Percentiles rank a stretch among this genome's conserved stretches.
These are phyloP conservation scores for Boletus tomentosulus DNA, from an alignment of 768 basidiomycete genomes.

Conservation along the genomic window DNA sequence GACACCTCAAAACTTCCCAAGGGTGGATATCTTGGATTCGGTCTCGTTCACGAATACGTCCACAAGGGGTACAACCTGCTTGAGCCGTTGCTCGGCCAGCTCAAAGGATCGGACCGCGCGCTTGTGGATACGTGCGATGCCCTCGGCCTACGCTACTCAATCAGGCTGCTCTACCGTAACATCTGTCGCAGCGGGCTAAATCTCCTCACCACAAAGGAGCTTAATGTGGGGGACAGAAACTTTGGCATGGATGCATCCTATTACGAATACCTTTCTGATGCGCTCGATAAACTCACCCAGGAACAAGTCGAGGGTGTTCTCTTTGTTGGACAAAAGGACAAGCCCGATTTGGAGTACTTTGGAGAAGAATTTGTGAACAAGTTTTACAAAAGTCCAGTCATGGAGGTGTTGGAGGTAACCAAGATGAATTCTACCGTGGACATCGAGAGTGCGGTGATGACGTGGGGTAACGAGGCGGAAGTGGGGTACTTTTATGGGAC, in stretches of 20 bases:
- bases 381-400: conserved; percentile 2
- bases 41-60: conserved; percentile 14
- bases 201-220: not conserved
- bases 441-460: not conserved
- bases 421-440: conserved; percentile 8
- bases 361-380: not conserved
- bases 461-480: conserved; percentile 3
- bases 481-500: conserved; percentile 10
- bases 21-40: conserved; percentile 8
- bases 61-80: not conserved
- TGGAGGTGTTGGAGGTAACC: conserved; percentile 10
- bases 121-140: conserved; percentile 1
- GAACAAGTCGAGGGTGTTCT: conserved; percentile 5
- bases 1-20: not conserved
- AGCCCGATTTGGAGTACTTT: not conserved
- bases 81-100: not conserved
- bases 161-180: conserved; percentile 1
- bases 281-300: not conserved
- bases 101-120: conserved; percentile 11
- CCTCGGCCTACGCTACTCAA: conserved; percentile 5
- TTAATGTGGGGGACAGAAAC: not conserved
- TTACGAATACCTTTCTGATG: not conserved
- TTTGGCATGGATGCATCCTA: not conserved
- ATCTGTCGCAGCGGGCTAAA: not conserved
- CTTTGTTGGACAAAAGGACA: not conserved